Evolutionary conservation across 1,139 yeast genomes (phyloP).

Genomic region (Geotrichum aggregatum): DNA sequence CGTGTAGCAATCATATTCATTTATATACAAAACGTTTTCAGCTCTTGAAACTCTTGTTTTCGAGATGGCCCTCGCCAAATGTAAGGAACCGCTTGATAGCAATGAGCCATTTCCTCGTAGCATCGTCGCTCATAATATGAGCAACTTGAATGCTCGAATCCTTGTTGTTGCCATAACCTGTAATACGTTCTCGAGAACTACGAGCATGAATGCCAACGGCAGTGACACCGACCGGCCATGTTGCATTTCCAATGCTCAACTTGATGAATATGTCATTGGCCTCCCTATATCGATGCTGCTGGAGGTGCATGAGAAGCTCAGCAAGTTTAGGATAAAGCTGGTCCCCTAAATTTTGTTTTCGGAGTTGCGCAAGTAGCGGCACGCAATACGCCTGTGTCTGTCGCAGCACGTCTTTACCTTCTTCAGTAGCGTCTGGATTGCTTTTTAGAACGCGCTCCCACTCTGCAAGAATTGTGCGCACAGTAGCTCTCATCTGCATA

Average conservation of each 20-base stretch:
- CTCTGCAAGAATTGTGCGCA: conserved; percentile 44
- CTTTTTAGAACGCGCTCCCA: conserved; percentile 43
- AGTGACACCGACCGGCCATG: conserved; percentile 89
- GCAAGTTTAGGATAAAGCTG: conserved; percentile 55
- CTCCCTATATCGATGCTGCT: conserved; percentile 47
- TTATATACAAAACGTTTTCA: not conserved
- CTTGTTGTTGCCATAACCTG: conserved; percentile 33
- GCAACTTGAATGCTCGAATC: conserved; percentile 41
- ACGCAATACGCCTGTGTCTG: conserved; percentile 63
- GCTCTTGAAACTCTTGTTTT: conserved; percentile 13
- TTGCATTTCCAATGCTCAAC: conserved; percentile 79
- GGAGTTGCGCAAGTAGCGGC: conserved; percentile 55
- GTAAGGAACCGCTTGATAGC: conserved; percentile 68
- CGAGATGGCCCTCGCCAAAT: conserved; percentile 42
- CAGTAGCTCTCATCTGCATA: conserved; percentile 46
- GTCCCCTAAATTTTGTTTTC: conserved; percentile 45
- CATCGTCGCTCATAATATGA: conserved; percentile 74
- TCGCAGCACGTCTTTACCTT: conserved; percentile 33
- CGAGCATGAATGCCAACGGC: conserved; percentile 78
- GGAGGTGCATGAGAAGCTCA: conserved; percentile 59
- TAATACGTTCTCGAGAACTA: conserved; percentile 50
- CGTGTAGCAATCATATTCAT: not conserved
- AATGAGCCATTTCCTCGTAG: conserved; percentile 72
- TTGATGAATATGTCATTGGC: conserved; percentile 73
- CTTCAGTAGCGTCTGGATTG: conserved; percentile 24